Conservation (phyloP, 352 stramenopile genomes). For the Albugo laibachii region DNA sequence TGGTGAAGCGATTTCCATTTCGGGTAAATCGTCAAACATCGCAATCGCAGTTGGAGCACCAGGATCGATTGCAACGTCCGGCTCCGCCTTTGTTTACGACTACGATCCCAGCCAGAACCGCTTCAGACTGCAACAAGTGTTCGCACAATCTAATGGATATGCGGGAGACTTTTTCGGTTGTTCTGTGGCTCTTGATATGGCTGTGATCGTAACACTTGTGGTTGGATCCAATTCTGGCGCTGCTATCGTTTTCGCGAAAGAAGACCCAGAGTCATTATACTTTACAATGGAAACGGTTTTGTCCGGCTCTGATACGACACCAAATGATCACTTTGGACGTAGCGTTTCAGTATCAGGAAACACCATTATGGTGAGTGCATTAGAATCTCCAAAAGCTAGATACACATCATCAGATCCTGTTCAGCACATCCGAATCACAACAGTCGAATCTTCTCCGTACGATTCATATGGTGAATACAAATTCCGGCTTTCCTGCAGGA, state of each 20-base stretch:
- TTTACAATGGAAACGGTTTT: constrained; percentile 55
- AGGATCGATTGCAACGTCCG: constrained; percentile 24
- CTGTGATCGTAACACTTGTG: constrained; percentile 41
- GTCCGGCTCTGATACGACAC: constrained; percentile 34
- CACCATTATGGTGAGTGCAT: constrained; percentile 43
- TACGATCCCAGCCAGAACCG: constrained; percentile 37
- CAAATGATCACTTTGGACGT: constrained; percentile 47
- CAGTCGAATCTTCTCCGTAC: too few relatives aligned
- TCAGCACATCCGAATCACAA: too few relatives aligned
- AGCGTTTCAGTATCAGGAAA: constrained; percentile 49
- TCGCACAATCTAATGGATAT: constrained; percentile 5
- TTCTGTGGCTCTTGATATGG: constrained; percentile 49
- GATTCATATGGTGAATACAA: too few relatives aligned
- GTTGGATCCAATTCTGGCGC: constrained; percentile 38
- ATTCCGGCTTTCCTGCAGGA: too few relatives aligned
- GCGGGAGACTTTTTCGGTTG: constrained; percentile 44
- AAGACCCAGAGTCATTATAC: constrained; percentile 28
- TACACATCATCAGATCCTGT: too few relatives aligned
- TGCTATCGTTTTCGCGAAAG: constrained; percentile 29
- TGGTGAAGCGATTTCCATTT: constrained; percentile 43
- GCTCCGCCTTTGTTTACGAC: constrained; percentile 64
- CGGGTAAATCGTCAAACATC: constrained; percentile 13
- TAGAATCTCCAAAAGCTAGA: constrained; percentile 11
- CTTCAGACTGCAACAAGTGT: constrained; percentile 37
- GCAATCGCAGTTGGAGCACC: constrained; percentile 49